Evolutionary conservation across 164 flowering plant genomes (phyloP).

Genomic region (Magnolia sinica): DNA sequence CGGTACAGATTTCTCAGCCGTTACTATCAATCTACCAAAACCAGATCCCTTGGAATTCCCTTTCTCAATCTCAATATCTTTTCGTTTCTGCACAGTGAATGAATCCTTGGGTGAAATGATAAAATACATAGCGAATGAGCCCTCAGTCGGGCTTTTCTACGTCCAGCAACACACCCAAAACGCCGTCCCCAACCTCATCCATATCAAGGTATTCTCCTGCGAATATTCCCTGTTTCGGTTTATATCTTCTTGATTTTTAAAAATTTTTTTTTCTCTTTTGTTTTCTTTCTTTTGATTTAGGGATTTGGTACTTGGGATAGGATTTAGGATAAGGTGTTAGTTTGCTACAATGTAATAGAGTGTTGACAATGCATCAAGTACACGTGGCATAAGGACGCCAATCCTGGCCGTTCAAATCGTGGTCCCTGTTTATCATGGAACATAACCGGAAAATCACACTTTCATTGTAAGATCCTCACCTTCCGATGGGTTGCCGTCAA

Average conservation of each 20-base stretch:
- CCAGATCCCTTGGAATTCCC: not conserved
- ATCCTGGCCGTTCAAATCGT: too few species aligned
- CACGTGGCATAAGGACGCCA: not conserved
- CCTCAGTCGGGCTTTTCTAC: conserved; percentile 89
- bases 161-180: conserved; percentile 80
- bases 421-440: too few species aligned
- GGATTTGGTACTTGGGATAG: not conserved
- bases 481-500: too few species aligned
- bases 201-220: conserved; percentile 27
- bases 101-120: conserved; percentile 77
- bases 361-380: not conserved
- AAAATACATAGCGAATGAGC: conserved; percentile 83
- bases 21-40: not conserved
- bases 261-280: not conserved
- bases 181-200: conserved; percentile 63
- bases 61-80: not conserved
- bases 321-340: not conserved
- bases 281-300: not conserved
- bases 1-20: conserved; percentile 12
- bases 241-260: not conserved
- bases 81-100: conserved; percentile 23
- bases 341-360: not conserved
- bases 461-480: too few species aligned
- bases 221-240: not conserved
- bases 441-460: too few species aligned